A percentile compares a stretch with the other conserved stretches of the same genome.
phyloP scores from a whole-genome alignment of 768 basidiomycete species.

The Kwoniella mangroviensis region DNA sequence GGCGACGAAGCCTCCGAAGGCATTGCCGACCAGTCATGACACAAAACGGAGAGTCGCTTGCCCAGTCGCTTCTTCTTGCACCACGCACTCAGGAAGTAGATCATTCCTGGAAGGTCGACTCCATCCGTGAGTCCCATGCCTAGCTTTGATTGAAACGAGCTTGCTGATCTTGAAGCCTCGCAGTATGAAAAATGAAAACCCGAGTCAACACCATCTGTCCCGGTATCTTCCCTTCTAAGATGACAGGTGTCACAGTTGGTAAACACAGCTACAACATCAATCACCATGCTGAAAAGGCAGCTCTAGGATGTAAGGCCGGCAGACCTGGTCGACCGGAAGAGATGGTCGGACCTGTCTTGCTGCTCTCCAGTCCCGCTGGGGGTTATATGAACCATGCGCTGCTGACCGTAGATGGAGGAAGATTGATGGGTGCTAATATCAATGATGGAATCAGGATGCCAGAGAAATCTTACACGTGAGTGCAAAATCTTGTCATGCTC shows the following conservation, averaged over 20 bases:
- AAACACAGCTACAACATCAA: neutral
- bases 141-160: neutral
- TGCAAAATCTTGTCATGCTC: too few relatives aligned
- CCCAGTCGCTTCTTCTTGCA: slow-evolving; percentile 43
- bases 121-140: slow-evolving; percentile 13
- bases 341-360: slow-evolving; percentile 43
- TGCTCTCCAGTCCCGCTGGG: slow-evolving; percentile 37
- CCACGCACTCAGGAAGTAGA: slow-evolving; percentile 47
- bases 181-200: slow-evolving; percentile 35
- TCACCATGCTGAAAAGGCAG: slow-evolving; percentile 1
- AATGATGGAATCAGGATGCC: slow-evolving; percentile 30
- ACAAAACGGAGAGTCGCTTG: slow-evolving; percentile 40
- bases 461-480: slow-evolving; percentile 19
- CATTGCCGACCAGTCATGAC: slow-evolving; percentile 49
- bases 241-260: slow-evolving; percentile 27
- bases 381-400: slow-evolving; percentile 43
- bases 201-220: slow-evolving; percentile 38
- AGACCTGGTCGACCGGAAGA: slow-evolving; percentile 36
- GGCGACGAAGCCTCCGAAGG: slow-evolving; percentile 50
- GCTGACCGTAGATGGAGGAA: slow-evolving; percentile 30
- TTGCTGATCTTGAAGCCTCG: neutral
- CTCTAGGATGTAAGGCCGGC: slow-evolving; percentile 16
- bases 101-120: slow-evolving; percentile 36
- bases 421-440: slow-evolving; percentile 31
- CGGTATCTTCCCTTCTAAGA: slow-evolving; percentile 34